These are phyloP conservation scores for Flaveria robusta DNA, from an alignment of 129 eudicot genomes.

Conservation along the genomic window DNA sequence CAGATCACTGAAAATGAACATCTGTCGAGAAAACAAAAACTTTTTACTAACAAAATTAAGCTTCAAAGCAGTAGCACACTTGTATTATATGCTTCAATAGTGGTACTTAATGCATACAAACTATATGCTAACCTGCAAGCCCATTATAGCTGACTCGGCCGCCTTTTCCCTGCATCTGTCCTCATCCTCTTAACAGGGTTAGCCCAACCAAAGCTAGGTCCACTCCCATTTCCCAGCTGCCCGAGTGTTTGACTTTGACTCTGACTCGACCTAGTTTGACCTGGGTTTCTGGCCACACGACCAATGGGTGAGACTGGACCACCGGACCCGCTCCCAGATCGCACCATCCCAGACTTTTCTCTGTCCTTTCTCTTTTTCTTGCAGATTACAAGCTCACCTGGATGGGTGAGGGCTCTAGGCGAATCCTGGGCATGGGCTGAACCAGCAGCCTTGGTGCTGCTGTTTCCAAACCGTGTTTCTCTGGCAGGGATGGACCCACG, in stretches of 20 bases:
- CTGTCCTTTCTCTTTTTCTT: conserved; percentile 92
- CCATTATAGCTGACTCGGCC: conserved; percentile 72
- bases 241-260: conserved; percentile 44
- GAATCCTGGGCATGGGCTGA: conserved; percentile 40
- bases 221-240: conserved; percentile 52
- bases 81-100: conserved; percentile 23
- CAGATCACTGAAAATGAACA: conserved; percentile 15
- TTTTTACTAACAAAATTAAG: conserved; percentile 16
- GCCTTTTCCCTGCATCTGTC: conserved; percentile 79
- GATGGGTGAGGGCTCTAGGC: conserved; percentile 63
- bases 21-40: conserved; percentile 6
- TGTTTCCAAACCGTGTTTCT: conserved; percentile 62
- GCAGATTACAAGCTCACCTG: conserved; percentile 92
- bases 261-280: conserved; percentile 45
- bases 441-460: conserved; percentile 36
- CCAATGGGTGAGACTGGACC: conserved; percentile 67
- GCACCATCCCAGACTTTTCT: conserved; percentile 56
- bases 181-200: conserved; percentile 94
- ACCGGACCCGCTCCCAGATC: conserved; percentile 51
- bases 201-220: conserved; percentile 75
- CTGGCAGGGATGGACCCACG: conserved; percentile 53
- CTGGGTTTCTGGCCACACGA: conserved; percentile 62
- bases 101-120: conserved; percentile 16
- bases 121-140: conserved; percentile 21
- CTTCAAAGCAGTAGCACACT: conserved; percentile 7